Evolutionary conservation across 352 stramenopile species (phyloP), one percentile per base, ranked within the genome.

Genomic region (Phytophthora pistaciae): DNA sequence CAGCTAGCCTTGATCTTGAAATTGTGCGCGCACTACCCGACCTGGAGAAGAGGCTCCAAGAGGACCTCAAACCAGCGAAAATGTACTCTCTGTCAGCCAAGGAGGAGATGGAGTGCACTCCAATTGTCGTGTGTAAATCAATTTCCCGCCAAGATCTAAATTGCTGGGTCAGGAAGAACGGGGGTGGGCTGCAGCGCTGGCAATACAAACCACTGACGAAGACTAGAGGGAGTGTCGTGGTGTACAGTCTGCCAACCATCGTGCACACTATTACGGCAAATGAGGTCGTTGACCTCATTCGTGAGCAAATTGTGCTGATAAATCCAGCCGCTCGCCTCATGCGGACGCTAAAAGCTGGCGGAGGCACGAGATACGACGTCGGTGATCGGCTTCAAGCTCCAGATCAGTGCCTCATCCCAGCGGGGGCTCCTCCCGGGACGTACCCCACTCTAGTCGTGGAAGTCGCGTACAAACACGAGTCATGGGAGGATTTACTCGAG

Each of bases 71-170:
- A 14, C 25, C 57, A 1, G 29, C 42, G n/a, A 9, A 21, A 13
- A 25, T 46, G 7, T 44, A 31, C 5, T 64, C 57, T 11, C 18
- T 54, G 11, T 36, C 23, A 27, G 38, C 31, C 4, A 25, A 60
- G 4, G 55, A 64, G 25, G 64, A 56, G 1, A 11, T 27, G n/a
- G 23, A 46, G 7, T 64, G 57, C n/a, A 20, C 25, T 38, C 68
- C 63, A n/a, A 50, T 72, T 54, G 61, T 71, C 8, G 61, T 75
- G 60, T 71, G 60, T 33, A 46, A 68, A 20, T 68, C 53, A 25
- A 66, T 74, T 27, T 65, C 56, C 20, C 62, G 63, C 18, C 49
- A 40, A 3, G 56, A 56, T 5, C 66, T 74, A 8, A 33, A 20
- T 8, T 27, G 44, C 7, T 78, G 66, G 65, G 14, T 68, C 18